Conservation (phyloP, 1,139 yeast genomes). For the Candida tetrigidarum region DNA sequence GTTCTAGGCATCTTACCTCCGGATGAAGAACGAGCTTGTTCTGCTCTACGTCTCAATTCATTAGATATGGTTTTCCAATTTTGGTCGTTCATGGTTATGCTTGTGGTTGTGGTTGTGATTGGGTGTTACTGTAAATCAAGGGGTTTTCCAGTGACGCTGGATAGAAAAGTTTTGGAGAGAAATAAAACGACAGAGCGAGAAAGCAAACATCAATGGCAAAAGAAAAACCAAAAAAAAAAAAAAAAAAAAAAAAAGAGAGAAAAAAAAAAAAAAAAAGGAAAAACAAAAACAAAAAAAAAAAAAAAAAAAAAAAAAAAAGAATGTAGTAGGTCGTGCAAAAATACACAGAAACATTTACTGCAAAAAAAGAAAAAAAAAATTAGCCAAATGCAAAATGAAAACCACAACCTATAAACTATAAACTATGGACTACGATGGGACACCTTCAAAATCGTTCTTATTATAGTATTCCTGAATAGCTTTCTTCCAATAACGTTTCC, state of each 20-base stretch:
- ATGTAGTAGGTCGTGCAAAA: not conserved
- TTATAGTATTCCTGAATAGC: constrained; percentile 39
- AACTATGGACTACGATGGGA: constrained; percentile 33
- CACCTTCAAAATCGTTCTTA: constrained; percentile 48
- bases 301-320: too few species aligned
- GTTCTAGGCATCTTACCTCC: constrained; percentile 43
- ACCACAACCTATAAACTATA: not conserved
- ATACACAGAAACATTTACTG: not conserved
- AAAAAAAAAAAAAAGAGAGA: too few species aligned
- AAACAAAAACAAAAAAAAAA: too few species aligned
- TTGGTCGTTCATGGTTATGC: constrained; percentile 41
- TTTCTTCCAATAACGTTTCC: constrained; percentile 46
- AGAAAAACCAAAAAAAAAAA: too few species aligned
- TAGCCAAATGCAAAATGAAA: not conserved
- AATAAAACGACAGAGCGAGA: not conserved
- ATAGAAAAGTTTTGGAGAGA: too few species aligned
- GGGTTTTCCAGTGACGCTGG: too few species aligned
- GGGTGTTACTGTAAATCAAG: too few species aligned
- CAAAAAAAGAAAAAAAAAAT: constrained; percentile 1
- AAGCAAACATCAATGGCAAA: not conserved
- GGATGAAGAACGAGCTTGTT: constrained; percentile 39
- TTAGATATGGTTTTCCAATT: constrained; percentile 72
- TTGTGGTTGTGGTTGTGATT: not conserved
- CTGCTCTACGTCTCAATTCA: constrained; percentile 68
- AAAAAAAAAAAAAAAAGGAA: too few species aligned